Base-by-base conservation (phyloP, 2,329 filamentous ascomycete species). In the Pestalotiopsis sp. region DNA sequence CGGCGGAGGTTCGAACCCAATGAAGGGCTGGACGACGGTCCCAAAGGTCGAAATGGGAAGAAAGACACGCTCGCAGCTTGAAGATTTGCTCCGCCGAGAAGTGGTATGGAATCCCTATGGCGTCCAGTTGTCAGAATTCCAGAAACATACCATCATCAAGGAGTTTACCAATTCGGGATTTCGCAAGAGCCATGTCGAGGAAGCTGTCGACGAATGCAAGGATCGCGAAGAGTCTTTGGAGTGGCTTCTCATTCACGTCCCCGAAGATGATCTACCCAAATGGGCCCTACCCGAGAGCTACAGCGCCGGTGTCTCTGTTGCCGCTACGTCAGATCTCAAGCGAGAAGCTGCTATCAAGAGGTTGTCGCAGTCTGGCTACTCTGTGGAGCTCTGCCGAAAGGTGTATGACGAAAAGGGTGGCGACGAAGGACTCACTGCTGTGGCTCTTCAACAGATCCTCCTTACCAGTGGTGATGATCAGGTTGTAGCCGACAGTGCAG, bases 211-310 rank as follows among this genome's bases (percentile, higher is more conserved):
- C 59, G 90, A 95, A 75, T 98, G 95, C 82, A 97, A 95, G 79
- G 94, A 97, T 77, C 88, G 92, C 38, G 95, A 98, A 78, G 96
- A 99, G 81, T 91, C 94, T 17, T 86, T 99, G 2, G 95, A 98
- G 79, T 99, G 96, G 96, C 86, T 99, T 17, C 87, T 99, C 63
- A 95, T 98, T 65, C 95, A 99, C 80, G 94, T 99, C 2, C 96
- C 96, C 1, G 96, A 99, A 77, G 96, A 99, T 77, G 96, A 98
- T 75, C 83, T 98, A n/a, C 96, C 96, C 1, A 85, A 88, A 6
- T 98, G 95, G 94, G 93, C 93, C 74, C 83, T 99, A 57, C 96
- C 96, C 0, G 95, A 97, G 80, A 93, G 91, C 70, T 99, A 99
- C 78, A 91, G 93, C 12, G 95, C 95, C 36, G 96, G 96, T 25